Percentiles rank a stretch among this genome's conserved stretches.
Conservation (phyloP, 208 protist genomes). For the Zelonia costaricensis region DNA sequence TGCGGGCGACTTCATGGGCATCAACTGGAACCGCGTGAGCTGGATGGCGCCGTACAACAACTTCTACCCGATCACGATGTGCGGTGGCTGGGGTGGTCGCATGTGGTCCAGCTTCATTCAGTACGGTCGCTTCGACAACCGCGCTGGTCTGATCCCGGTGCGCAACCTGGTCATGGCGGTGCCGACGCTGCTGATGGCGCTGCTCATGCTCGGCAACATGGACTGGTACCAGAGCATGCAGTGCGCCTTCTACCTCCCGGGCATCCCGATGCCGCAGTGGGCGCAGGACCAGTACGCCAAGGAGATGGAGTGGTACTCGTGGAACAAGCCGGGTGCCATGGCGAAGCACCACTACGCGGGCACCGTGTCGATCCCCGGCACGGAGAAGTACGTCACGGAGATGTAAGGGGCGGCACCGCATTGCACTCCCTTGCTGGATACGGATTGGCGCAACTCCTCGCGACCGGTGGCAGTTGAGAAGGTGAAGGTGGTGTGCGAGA, state of each 20-base stretch:
- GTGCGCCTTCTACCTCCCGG: constrained; percentile 54
- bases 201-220: constrained; percentile 81
- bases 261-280: constrained; percentile 61
- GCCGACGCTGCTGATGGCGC: constrained; percentile 53
- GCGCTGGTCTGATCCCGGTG: constrained; percentile 50
- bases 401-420: constrained; percentile 21
- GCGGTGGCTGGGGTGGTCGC: constrained; percentile 77
- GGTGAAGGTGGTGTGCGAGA: too few relatives aligned
- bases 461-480: too few relatives aligned
- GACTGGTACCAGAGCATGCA: constrained; percentile 83
- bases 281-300: constrained; percentile 62
- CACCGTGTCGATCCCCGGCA: constrained; percentile 82
- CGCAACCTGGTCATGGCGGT: constrained; percentile 68
- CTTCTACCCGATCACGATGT: constrained; percentile 89
- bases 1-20: constrained; percentile 80
- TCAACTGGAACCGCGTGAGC: constrained; percentile 87
- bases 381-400: constrained; percentile 76
- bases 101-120: constrained; percentile 87
- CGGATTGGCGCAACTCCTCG: too few relatives aligned
- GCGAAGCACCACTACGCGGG: constrained; percentile 87
- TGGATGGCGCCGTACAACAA: constrained; percentile 92
- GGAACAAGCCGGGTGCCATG: constrained; percentile 85
- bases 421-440: too few relatives aligned
- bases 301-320: constrained; percentile 72
- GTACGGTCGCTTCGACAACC: constrained; percentile 87